Base-by-base conservation (phyloP, 345 rosid species). In the Lumnitzera littorea region DNA sequence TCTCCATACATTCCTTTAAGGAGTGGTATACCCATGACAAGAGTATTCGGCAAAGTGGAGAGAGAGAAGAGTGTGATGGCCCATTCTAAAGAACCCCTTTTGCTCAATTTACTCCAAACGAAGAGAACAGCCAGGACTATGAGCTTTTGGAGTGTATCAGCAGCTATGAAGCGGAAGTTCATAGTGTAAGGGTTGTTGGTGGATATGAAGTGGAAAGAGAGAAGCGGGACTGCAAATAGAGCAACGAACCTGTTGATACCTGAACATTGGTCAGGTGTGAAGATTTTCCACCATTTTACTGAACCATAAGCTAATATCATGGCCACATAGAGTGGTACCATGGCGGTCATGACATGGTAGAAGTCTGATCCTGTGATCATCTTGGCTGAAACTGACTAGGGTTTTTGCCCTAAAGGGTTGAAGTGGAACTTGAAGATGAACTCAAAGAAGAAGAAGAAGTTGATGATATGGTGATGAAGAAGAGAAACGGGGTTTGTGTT, bases 191-290 rank as follows among this genome's bases (percentile, higher is more conserved):
- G 97, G 31, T 92, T 48, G 60, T 92, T 92, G 56, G 80, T 67
- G 68, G 98, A 87, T 68, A 92, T 92, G 84, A 92, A 89, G 70
- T 92, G 98, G 82, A 92, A 89, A 48, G 98, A 92, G 48, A 92
- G 79, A 31, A 92, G 89, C 6, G 98, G 98, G 20, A 92, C 98
- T 0, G 98, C 98, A 61, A 92, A 92, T 0, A 92, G 78, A 52
- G 98, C 98, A 12, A 92, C 98, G 58, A 92, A 92, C 15, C 98
- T 85, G 69, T 92, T 92, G 80, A 92, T 92, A 11, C 98, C 98
- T 20, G 98, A 92, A 76, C 98, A 92, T 60, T 92, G 98, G 66
- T 89, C 98, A 0, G 96, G 97, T 0, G 91, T 69, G 75, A 92
- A 92, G 46, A 92, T 92, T 65, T 84, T 90, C 98, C 98, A 92